Percentiles rank a stretch among this genome's conserved stretches.
Conservation (phyloP, 805 yeast genomes). For the Candida bentonensis region DNA sequence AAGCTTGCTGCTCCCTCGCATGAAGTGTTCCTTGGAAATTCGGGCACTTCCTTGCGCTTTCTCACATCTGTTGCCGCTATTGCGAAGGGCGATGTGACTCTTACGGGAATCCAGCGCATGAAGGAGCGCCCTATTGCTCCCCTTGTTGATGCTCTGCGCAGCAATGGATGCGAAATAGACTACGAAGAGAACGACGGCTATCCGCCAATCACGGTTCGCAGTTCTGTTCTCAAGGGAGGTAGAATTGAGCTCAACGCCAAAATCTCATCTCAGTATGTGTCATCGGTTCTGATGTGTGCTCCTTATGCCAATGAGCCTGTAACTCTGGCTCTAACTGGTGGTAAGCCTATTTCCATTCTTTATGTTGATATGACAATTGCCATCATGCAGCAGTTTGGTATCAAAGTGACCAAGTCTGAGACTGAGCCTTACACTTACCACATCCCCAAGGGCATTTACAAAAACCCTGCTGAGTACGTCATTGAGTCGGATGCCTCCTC, state of each 20-base stretch:
- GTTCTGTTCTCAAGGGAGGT: slow-evolving; percentile 54
- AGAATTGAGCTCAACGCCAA: slow-evolving; percentile 89
- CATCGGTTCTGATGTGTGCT: slow-evolving; percentile 93
- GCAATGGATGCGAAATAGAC: slow-evolving; percentile 63
- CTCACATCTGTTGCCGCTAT: slow-evolving; percentile 86
- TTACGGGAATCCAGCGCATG: slow-evolving; percentile 95
- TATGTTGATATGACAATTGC: slow-evolving; percentile 95
- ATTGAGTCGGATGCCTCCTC: slow-evolving; percentile 96
- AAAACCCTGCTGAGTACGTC: slow-evolving; percentile 71
- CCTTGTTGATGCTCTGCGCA: slow-evolving; percentile 73
- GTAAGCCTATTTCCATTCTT: slow-evolving; percentile 90
- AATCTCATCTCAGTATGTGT: slow-evolving; percentile 92
- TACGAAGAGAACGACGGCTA: slow-evolving; percentile 70
- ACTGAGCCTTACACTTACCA: slow-evolving; percentile 75
- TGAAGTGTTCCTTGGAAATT: slow-evolving; percentile 82
- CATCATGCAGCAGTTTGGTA: slow-evolving; percentile 88
- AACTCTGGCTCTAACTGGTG: slow-evolving; percentile 80
- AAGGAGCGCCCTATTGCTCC: slow-evolving; percentile 97
- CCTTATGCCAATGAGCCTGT: slow-evolving; percentile 88
- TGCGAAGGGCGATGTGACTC: slow-evolving; percentile 44
- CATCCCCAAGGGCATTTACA: slow-evolving; percentile 73
- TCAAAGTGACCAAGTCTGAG: slow-evolving; percentile 52
- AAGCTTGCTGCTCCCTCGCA: slow-evolving; percentile 45
- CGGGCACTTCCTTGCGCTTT: slow-evolving; percentile 96
- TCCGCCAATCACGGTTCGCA: slow-evolving; percentile 35